Evolutionary conservation across 83 land plant species (phyloP).

Genomic region (Diphasiastrum complanatum): DNA sequence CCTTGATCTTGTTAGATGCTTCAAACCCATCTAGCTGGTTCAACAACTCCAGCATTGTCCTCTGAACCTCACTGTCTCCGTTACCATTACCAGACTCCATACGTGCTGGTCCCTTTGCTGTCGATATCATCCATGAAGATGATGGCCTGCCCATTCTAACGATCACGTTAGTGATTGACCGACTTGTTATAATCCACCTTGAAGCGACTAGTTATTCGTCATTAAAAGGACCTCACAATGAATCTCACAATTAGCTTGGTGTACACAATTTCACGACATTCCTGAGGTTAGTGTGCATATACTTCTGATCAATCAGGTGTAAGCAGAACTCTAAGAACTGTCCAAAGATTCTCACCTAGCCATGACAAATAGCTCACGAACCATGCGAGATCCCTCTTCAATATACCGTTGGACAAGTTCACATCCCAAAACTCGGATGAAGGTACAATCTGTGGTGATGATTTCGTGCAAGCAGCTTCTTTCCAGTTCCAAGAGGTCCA

Average conservation of each 20-base stretch:
- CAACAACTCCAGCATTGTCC: slow-evolving; percentile 14
- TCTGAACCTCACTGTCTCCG: slow-evolving; percentile 14
- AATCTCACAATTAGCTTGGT: no score
- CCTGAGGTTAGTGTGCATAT: no score
- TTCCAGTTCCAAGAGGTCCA: slow-evolving; percentile 14
- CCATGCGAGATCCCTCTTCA: slow-evolving; percentile 13
- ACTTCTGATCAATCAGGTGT: no score
- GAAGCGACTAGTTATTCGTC: background rate
- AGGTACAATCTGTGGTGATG: slow-evolving; percentile 7
- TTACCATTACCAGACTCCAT: slow-evolving; percentile 18
- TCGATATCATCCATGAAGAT: slow-evolving; percentile 14
- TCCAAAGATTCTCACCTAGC: slow-evolving; percentile 6
- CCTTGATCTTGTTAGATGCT: slow-evolving; percentile 16
- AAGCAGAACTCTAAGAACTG: no score
- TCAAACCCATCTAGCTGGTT: slow-evolving; percentile 16
- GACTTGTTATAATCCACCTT: background rate
- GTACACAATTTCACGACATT: no score
- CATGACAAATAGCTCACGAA: slow-evolving; percentile 15
- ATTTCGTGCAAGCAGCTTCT: slow-evolving; percentile 4
- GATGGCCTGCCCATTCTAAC: slow-evolving; percentile 8
- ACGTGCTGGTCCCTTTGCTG: slow-evolving; percentile 7
- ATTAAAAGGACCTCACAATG: background rate
- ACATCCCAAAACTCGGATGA: slow-evolving; percentile 13
- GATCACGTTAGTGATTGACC: background rate
- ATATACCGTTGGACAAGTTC: slow-evolving; percentile 10